Evolutionary conservation across 345 rosid genomes (phyloP).

Genomic region (Corchorus olitorius): DNA sequence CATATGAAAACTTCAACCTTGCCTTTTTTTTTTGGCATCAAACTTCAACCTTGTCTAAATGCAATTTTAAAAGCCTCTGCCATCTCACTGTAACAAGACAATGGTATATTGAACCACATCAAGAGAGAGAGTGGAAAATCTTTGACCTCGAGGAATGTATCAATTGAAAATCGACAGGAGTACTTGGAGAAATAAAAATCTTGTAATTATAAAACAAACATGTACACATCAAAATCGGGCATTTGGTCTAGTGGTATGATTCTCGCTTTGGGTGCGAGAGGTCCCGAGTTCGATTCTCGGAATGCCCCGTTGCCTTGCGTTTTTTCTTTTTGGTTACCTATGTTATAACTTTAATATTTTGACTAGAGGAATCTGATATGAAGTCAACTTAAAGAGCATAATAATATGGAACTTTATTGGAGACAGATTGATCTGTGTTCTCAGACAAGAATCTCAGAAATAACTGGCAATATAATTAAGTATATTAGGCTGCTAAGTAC

Average conservation of each 20-base stretch:
- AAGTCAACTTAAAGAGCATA: slow-evolving; percentile 5
- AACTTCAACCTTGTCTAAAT: too few relatives aligned
- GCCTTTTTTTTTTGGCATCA: too few relatives aligned
- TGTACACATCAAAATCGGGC: slow-evolving; percentile 30
- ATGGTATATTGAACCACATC: too few relatives aligned
- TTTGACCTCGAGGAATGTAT: too few relatives aligned
- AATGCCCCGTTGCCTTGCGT: slow-evolving; percentile 43
- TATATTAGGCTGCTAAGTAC: not conserved
- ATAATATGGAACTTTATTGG: not conserved
- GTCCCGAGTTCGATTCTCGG: slow-evolving; percentile 71
- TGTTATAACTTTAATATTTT: not conserved
- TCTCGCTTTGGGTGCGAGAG: slow-evolving; percentile 88
- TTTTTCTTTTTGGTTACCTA: not conserved
- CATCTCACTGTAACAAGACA: too few relatives aligned
- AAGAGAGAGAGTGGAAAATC: too few relatives aligned
- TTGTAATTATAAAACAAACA: too few relatives aligned
- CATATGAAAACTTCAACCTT: too few relatives aligned
- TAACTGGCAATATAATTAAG: not conserved
- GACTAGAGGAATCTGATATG: not conserved
- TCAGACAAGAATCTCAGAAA: not conserved
- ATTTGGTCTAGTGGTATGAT: slow-evolving; percentile 86
- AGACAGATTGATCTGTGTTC: not conserved
- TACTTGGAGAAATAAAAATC: too few relatives aligned
- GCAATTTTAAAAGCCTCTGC: too few relatives aligned
- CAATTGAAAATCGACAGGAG: too few relatives aligned